phyloP scores from a whole-genome alignment of 2,329 filamentous ascomycete species.

The Pleurostoma richardsiae region DNA sequence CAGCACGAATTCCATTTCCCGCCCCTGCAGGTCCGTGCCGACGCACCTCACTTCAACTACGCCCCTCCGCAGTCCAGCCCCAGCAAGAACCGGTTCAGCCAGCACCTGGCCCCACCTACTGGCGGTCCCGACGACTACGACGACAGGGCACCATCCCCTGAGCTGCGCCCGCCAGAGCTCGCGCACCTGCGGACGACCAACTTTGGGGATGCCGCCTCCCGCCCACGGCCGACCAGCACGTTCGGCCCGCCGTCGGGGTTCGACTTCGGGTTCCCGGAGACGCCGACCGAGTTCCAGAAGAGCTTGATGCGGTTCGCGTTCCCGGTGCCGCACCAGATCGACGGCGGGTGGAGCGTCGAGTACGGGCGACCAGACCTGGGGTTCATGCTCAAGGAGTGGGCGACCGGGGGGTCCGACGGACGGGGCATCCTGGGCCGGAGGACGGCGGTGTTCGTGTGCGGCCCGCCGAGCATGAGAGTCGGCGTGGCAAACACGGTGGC shows the following conservation, averaged over 20 bases:
- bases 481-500: conserved; percentile 86
- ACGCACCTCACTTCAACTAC: conserved; percentile 55
- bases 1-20: conserved; percentile 53
- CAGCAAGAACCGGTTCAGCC: conserved; percentile 25
- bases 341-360: conserved; percentile 84
- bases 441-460: conserved; percentile 90
- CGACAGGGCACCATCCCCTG: conserved; percentile 6
- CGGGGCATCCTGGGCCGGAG: conserved; percentile 69
- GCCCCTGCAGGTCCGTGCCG: conserved; percentile 40
- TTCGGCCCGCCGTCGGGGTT: conserved; percentile 60
- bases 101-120: conserved; percentile 14
- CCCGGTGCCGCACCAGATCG: conserved; percentile 60
- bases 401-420: conserved; percentile 62
- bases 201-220: conserved; percentile 21
- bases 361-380: conserved; percentile 87
- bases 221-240: conserved; percentile 45
- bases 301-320: conserved; percentile 88
- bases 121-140: conserved; percentile 5
- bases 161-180: conserved; percentile 32
- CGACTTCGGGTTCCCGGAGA: conserved; percentile 76
- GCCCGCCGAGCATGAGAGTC: conserved; percentile 79
- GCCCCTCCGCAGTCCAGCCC: conserved; percentile 40
- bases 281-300: conserved; percentile 84
- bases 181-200: conserved; percentile 49
- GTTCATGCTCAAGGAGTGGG: conserved; percentile 80